Conservation (phyloP, 2,329 filamentous ascomycete species). For the Endothia cerciana region DNA sequence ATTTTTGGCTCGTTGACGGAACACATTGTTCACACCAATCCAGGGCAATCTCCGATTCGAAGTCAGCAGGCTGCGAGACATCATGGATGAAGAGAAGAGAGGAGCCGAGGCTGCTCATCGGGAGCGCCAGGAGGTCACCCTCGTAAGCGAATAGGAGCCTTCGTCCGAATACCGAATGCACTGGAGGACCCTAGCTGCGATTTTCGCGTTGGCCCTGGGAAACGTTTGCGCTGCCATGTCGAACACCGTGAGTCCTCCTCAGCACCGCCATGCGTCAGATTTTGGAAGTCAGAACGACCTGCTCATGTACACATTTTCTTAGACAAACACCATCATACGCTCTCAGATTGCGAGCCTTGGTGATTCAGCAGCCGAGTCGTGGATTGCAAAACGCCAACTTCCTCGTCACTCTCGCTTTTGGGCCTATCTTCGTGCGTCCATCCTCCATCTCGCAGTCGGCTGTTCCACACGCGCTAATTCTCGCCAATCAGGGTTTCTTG, state of each 20-base stretch:
- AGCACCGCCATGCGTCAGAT: background rate
- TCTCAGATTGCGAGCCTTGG: slow-evolving; percentile 20
- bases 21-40: background rate
- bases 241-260: slow-evolving; percentile 16
- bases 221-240: slow-evolving; percentile 25
- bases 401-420: slow-evolving; percentile 24
- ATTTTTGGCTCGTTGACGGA: background rate
- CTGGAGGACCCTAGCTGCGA: slow-evolving; percentile 23
- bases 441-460: background rate
- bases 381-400: slow-evolving; percentile 24
- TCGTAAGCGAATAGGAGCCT: slow-evolving; percentile 11
- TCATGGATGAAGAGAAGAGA: slow-evolving; percentile 17
- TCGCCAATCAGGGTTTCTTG: slow-evolving; percentile 7
- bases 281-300: background rate
- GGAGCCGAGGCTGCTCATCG: background rate
- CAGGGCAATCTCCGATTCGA: too few species aligned
- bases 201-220: slow-evolving; percentile 22
- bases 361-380: slow-evolving; percentile 12
- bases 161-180: slow-evolving; percentile 12
- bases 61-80: background rate
- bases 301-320: background rate
- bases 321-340: slow-evolving; percentile 23
- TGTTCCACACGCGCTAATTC: too few species aligned
- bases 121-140: background rate
- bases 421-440: slow-evolving; percentile 14